These are phyloP conservation scores for Rhodotorula sp. DNA, from an alignment of 1,284 basidiomycete species.

Conservation along the genomic window DNA sequence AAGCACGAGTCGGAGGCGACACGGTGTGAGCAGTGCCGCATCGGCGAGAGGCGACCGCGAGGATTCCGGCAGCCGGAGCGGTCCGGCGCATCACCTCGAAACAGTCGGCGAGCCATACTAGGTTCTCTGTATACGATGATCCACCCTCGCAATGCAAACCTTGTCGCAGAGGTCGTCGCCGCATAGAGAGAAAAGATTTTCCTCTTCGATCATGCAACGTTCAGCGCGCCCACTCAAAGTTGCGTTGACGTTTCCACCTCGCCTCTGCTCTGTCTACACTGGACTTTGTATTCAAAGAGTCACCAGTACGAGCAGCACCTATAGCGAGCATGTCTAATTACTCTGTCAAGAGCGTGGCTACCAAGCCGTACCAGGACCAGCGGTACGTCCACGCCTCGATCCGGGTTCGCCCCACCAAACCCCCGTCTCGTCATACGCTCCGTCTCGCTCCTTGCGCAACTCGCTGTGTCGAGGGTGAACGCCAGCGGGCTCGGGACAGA, in stretches of 20 bases:
- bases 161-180: background rate
- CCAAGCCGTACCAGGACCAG: slow-evolving; percentile 81
- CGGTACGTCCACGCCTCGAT: slow-evolving; percentile 53
- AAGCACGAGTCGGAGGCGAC: background rate
- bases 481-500: background rate
- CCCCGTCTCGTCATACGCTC: background rate
- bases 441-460: background rate
- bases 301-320: too few species aligned
- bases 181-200: background rate
- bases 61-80: background rate
- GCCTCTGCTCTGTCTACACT: background rate
- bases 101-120: slow-evolving; percentile 14
- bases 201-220: too few species aligned
- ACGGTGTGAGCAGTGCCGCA: background rate
- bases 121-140: too few species aligned
- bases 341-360: slow-evolving; percentile 48
- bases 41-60: background rate
- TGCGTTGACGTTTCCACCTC: background rate
- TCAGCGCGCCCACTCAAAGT: too few species aligned
- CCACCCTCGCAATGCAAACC: background rate
- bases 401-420: background rate
- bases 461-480: too few species aligned
- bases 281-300: background rate
- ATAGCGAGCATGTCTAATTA: slow-evolving; percentile 14
- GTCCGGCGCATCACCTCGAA: slow-evolving; percentile 3